These are phyloP conservation scores for Cytospora piceicola DNA, from an alignment of 2,329 filamentous ascomycete species.

Conservation along the genomic window DNA sequence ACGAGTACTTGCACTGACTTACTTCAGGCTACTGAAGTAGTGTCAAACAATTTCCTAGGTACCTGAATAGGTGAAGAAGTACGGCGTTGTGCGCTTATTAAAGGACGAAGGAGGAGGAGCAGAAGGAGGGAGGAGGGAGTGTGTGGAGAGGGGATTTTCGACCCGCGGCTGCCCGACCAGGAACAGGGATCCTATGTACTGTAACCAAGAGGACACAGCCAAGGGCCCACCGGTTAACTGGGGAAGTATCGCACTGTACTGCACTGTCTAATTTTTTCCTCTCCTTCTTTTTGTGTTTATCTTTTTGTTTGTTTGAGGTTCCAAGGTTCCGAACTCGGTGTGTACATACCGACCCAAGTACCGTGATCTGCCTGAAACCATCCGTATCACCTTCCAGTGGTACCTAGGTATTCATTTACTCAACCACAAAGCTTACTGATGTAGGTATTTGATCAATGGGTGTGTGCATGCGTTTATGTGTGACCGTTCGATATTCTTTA, in stretches of 20 bases:
- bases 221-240: neutral
- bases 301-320: too few species aligned
- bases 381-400: too few species aligned
- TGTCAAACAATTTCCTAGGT: too few species aligned
- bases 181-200: slow-evolving; percentile 8
- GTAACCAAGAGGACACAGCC: neutral
- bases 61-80: too few species aligned
- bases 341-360: too few species aligned
- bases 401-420: too few species aligned
- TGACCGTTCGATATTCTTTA: too few species aligned
- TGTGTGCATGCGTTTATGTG: too few species aligned
- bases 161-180: slow-evolving; percentile 8
- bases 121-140: slow-evolving; percentile 15
- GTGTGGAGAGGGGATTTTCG: slow-evolving; percentile 5
- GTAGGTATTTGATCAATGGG: too few species aligned
- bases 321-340: too few species aligned
- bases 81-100: neutral
- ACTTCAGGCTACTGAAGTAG: neutral
- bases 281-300: neutral
- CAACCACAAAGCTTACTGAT: too few species aligned
- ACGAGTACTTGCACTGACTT: neutral
- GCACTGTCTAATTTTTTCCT: neutral
- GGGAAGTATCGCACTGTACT: slow-evolving; percentile 2
- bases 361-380: too few species aligned
- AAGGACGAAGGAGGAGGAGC: slow-evolving; percentile 10